Conservation (phyloP, 2,329 filamentous ascomycete species). For the Nannizziopsis barbatae region DNA sequence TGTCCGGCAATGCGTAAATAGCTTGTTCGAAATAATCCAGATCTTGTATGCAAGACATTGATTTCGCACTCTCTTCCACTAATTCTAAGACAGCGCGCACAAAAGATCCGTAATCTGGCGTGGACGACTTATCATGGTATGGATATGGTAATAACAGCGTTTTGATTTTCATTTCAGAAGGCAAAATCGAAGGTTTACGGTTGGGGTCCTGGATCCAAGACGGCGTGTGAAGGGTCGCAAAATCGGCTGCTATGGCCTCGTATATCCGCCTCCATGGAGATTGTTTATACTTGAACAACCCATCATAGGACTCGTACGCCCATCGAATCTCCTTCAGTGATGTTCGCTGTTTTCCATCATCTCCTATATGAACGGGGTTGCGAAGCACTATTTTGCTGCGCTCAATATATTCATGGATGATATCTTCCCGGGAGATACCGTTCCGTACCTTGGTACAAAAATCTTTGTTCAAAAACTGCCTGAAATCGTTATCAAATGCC, state of each 20-base stretch:
- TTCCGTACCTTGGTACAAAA: neutral
- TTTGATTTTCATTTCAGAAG: neutral
- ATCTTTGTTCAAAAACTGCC: neutral
- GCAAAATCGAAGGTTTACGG: conserved; percentile 3
- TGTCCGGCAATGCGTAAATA: neutral
- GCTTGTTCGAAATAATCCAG: neutral
- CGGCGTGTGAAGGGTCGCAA: conserved; percentile 1
- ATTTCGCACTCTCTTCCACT: neutral
- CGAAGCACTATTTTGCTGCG: conserved; percentile 2
- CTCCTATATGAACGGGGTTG: neutral
- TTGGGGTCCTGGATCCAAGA: conserved; percentile 1
- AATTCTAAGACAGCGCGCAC: neutral
- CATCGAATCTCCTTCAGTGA: neutral
- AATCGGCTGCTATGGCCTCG: neutral
- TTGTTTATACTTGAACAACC: neutral
- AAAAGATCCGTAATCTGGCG: conserved; percentile 1
- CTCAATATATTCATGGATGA: neutral
- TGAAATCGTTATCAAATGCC: neutral
- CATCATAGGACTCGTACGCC: neutral
- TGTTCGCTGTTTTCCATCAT: neutral
- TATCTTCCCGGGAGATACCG: neutral
- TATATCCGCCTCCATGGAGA: neutral
- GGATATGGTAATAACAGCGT: conserved; percentile 9
- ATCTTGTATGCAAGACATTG: neutral
- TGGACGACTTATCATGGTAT: neutral